phyloP scores from a whole-genome alignment of 23 red algal species.

The Rhodosorus marinus region DNA sequence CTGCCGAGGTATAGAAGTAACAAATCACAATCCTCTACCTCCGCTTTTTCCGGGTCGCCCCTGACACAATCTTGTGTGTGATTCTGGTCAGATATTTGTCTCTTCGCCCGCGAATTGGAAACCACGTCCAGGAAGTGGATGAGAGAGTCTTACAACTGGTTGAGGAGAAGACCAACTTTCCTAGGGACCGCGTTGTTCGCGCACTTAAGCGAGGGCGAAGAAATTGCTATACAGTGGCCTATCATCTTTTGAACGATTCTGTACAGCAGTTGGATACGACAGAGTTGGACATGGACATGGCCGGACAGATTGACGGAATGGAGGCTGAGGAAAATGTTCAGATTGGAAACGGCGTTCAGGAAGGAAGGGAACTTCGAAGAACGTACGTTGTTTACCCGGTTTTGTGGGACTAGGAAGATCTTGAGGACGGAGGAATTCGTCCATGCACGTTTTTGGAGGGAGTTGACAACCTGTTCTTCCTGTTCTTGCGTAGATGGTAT shows the following conservation, averaged over 20 bases:
- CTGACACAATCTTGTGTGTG: no score
- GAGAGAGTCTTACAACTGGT: conserved; percentile 34
- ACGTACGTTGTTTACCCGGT: no score
- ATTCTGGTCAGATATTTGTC: no score
- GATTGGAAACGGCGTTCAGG: background rate
- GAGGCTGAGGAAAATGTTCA: background rate
- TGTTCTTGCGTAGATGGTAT: background rate
- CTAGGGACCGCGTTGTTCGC: conserved; percentile 36
- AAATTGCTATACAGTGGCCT: conserved; percentile 78
- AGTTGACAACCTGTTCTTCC: background rate
- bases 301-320: no score
- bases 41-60: no score
- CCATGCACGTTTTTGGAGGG: background rate
- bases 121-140: conserved; percentile 33
- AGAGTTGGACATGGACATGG: no score
- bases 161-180: conserved; percentile 24
- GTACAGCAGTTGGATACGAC: conserved; percentile 49
- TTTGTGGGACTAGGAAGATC: no score
- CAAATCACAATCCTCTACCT: no score
- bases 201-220: conserved; percentile 43
- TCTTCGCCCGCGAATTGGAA: conserved; percentile 18
- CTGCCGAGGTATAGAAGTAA: conserved; percentile 84
- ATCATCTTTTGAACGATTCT: conserved; percentile 64
- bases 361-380: background rate
- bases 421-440: no score